Percentiles rank a stretch among this genome's conserved stretches.
Evolutionary conservation across 2,329 filamentous ascomycete species (phyloP).

Genomic region (Neonectria neomacrospora): DNA sequence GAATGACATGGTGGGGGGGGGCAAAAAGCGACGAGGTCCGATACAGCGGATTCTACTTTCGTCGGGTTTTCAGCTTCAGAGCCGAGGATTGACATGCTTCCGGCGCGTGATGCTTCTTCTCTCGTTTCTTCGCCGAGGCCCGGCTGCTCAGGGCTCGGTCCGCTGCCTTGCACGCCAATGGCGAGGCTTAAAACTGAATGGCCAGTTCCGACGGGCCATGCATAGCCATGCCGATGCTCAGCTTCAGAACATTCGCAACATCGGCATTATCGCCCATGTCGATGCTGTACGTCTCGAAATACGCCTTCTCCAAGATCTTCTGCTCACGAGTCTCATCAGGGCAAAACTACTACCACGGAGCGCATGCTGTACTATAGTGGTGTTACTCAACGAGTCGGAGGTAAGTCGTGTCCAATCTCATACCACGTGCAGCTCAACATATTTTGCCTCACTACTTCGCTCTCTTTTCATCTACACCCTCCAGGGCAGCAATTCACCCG

Average conservation of each 20-base stretch:
- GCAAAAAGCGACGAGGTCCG: slow-evolving; percentile 29
- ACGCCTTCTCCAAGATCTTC: fast-evolving
- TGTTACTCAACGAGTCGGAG: slow-evolving; percentile 85
- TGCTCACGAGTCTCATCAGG: slow-evolving; percentile 55
- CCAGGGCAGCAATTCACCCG: background rate
- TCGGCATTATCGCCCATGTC: slow-evolving; percentile 98
- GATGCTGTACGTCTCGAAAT: slow-evolving; percentile 72
- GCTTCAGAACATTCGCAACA: slow-evolving; percentile 79
- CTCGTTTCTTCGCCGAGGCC: slow-evolving; percentile 38
- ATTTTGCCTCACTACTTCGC: background rate
- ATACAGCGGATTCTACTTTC: slow-evolving; percentile 21
- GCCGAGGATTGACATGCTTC: slow-evolving; percentile 34
- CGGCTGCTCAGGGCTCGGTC: slow-evolving; percentile 34
- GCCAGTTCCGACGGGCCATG: slow-evolving; percentile 31
- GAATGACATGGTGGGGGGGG: slow-evolving; percentile 30
- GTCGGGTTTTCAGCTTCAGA: slow-evolving; percentile 17
- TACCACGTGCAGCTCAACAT: background rate
- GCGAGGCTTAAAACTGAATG: slow-evolving; percentile 30
- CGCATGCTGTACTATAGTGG: slow-evolving; percentile 98
- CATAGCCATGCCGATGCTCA: slow-evolving; percentile 41
- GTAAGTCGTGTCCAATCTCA: slow-evolving; percentile 50
- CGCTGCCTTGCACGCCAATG: slow-evolving; percentile 39
- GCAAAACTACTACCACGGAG: slow-evolving; percentile 98
- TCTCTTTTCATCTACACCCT: background rate
- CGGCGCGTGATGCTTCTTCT: slow-evolving; percentile 39